A percentile compares a stretch with the other conserved stretches of the same genome.
Evolutionary conservation across 2,329 filamentous ascomycete species (phyloP).

Genomic region (Fusarium vanettenii): DNA sequence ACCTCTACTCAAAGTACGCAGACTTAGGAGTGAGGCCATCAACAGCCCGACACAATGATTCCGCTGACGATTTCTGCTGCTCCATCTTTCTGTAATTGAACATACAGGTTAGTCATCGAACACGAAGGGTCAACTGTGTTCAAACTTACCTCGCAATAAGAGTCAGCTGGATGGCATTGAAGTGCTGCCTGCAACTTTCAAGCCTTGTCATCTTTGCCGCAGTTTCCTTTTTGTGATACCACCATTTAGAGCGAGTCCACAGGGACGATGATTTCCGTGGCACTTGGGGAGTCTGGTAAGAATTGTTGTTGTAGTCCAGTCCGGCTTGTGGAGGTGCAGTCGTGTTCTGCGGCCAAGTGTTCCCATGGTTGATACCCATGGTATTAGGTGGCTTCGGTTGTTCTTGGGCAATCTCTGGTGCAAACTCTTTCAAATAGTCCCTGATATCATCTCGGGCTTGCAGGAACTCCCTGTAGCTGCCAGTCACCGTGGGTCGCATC

Average conservation of each 20-base stretch:
- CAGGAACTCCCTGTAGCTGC: not conserved
- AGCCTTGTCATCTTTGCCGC: not conserved
- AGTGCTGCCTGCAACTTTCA: not conserved
- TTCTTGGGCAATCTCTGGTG: not conserved
- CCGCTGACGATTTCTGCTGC: not conserved
- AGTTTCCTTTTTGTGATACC: not conserved
- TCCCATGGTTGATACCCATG: not conserved
- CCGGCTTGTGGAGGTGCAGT: not conserved
- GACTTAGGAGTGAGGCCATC: not conserved
- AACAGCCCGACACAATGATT: not conserved
- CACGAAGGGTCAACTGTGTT: rapidly evolving
- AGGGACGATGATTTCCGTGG: not conserved
- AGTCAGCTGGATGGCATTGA: not conserved
- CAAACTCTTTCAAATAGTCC: not conserved
- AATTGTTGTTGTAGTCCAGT: not conserved
- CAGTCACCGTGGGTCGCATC: not conserved
- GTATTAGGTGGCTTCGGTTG: not conserved
- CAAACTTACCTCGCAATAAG: not conserved
- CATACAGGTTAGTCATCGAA: not conserved
- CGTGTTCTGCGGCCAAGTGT: not conserved
- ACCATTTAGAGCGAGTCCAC: not conserved
- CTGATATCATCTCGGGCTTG: not conserved
- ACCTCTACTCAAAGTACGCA: not conserved
- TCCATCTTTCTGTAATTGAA: not conserved
- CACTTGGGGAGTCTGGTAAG: not conserved